These are phyloP conservation scores for Erigeron philadelphicus DNA, from an alignment of 140 eudicot genomes.

Conservation along the genomic window DNA sequence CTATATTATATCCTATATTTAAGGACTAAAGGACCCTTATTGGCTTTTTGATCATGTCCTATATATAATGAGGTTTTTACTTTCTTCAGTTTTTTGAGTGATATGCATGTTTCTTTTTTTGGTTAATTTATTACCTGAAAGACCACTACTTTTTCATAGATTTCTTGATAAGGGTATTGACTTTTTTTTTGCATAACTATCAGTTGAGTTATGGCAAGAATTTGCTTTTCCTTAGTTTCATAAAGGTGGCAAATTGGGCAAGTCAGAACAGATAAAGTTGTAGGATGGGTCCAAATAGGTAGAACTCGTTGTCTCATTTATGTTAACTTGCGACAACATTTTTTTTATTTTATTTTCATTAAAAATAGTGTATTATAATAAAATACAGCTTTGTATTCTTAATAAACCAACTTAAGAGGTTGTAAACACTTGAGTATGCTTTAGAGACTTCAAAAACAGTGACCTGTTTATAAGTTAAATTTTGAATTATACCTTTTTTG, in stretches of 20 bases:
- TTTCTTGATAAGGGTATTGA: not conserved
- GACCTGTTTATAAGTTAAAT: not conserved
- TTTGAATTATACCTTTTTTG: not conserved
- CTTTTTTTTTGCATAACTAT: not conserved
- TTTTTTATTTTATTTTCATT: not conserved
- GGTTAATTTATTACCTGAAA: not conserved
- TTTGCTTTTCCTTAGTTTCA: not conserved
- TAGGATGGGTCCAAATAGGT: not conserved
- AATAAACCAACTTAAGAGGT: not conserved
- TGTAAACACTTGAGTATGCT: conserved; percentile 4
- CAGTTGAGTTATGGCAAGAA: not conserved
- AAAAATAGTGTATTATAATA: not conserved
- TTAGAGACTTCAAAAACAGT: not conserved
- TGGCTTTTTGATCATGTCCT: not conserved
- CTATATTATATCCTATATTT: not conserved
- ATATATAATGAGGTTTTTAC: not conserved
- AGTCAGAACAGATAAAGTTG: not conserved
- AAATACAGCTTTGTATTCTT: not conserved
- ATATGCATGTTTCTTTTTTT: not conserved
- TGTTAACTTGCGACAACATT: not conserved
- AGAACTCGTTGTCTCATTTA: not conserved
- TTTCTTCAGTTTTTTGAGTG: not conserved
- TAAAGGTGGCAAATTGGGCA: not conserved
- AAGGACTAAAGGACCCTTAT: not conserved
- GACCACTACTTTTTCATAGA: not conserved